phyloP scores from a whole-genome alignment of 208 protist species.

The Eutreptiella sp. region DNA sequence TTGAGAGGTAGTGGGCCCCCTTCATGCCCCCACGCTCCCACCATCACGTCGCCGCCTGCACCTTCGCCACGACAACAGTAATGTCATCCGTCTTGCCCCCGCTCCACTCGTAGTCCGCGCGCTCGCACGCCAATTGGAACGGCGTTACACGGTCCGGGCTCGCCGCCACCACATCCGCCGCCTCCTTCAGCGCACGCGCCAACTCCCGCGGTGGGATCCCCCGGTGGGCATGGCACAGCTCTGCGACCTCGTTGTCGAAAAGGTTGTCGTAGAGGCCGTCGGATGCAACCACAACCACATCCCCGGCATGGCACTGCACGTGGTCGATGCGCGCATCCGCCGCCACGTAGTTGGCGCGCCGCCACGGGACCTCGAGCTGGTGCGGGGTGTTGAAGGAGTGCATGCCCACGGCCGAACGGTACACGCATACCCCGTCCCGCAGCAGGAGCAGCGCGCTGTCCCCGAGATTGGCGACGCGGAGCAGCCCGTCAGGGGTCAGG shows the following conservation, averaged over 20 bases:
- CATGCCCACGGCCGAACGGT: slow-evolving; percentile 70
- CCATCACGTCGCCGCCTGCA: too few relatives aligned
- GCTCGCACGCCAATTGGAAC: too few relatives aligned
- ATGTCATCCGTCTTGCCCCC: slow-evolving; percentile 82
- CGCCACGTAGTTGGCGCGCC: slow-evolving; percentile 31
- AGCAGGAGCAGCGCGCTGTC: slow-evolving; percentile 75
- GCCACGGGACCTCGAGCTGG: slow-evolving; percentile 71
- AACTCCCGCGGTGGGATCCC: too few relatives aligned
- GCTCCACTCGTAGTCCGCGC: slow-evolving; percentile 48
- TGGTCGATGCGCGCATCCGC: slow-evolving; percentile 45
- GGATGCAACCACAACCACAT: slow-evolving; percentile 79
- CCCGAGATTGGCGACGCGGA: slow-evolving; percentile 79
- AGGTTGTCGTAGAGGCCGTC: slow-evolving; percentile 88
- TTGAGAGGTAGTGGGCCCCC: too few relatives aligned
- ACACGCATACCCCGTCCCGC: slow-evolving; percentile 60
- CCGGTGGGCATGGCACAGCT: too few relatives aligned
- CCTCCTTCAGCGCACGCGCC: too few relatives aligned
- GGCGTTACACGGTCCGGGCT: too few relatives aligned
- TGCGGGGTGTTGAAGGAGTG: slow-evolving; percentile 84
- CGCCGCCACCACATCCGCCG: too few relatives aligned
- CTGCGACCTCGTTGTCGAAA: slow-evolving; percentile 70
- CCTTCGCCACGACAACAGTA: slow-evolving; percentile 71
- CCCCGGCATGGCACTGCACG: slow-evolving; percentile 65
- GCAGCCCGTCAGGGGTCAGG: slow-evolving; percentile 49
- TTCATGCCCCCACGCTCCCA: too few relatives aligned